phyloP scores from a whole-genome alignment of 306 rosid genomes.

The Vigna unguiculata region DNA sequence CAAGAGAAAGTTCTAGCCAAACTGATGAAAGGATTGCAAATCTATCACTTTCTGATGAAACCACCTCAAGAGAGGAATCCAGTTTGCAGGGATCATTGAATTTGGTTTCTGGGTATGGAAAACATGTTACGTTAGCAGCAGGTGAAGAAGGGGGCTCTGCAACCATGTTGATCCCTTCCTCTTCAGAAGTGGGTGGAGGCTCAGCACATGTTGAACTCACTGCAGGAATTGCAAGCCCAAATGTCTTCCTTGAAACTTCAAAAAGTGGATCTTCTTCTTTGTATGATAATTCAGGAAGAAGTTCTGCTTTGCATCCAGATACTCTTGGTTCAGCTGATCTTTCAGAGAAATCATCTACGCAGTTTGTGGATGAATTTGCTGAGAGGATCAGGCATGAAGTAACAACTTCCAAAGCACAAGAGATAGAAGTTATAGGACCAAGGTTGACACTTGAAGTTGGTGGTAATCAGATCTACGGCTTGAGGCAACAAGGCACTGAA shows the following conservation, averaged over 20 bases:
- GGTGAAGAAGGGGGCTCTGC: slow-evolving; percentile 54
- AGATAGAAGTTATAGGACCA: slow-evolving; percentile 47
- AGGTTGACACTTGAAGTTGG: slow-evolving; percentile 50
- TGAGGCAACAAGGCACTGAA: slow-evolving; percentile 47
- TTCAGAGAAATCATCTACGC: slow-evolving; percentile 68
- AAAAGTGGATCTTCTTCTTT: slow-evolving; percentile 62
- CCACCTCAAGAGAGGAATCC: slow-evolving; percentile 48
- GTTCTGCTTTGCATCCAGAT: slow-evolving; percentile 57
- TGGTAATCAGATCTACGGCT: slow-evolving; percentile 41
- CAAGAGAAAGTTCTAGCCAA: slow-evolving; percentile 59
- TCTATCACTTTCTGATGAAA: slow-evolving; percentile 39
- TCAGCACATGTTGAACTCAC: slow-evolving; percentile 44
- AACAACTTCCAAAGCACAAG: slow-evolving; percentile 60
- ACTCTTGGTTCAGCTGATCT: slow-evolving; percentile 72
- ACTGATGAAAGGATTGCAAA: slow-evolving; percentile 56
- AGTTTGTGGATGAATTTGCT: slow-evolving; percentile 68
- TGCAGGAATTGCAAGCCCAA: slow-evolving; percentile 47
- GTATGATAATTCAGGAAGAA: slow-evolving; percentile 47
- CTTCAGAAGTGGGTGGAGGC: slow-evolving; percentile 62
- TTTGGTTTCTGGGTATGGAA: slow-evolving; percentile 52
- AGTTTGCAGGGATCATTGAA: slow-evolving; percentile 50
- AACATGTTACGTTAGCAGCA: slow-evolving; percentile 47
- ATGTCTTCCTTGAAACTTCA: slow-evolving; percentile 54
- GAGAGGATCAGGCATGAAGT: slow-evolving; percentile 65
- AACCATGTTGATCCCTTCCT: slow-evolving; percentile 58